Evolutionary conservation across 305 asterid genomes (phyloP).

Genomic region (Nicotiana rustica): DNA sequence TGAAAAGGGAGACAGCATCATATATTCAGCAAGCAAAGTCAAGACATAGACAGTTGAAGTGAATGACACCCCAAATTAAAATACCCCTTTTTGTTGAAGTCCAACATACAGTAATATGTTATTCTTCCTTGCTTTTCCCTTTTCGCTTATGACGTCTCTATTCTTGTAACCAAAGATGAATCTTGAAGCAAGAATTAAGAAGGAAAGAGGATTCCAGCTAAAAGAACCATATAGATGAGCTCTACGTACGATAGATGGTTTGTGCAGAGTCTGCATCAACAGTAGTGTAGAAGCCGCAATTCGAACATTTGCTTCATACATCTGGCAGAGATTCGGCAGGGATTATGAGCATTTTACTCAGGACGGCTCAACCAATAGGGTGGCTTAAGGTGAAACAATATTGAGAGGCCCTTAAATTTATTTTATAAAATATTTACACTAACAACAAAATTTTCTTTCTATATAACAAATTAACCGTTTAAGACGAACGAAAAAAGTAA

Average conservation of each 20-base stretch:
- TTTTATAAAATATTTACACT: too few species aligned
- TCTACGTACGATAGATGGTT: background rate
- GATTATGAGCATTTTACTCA: background rate
- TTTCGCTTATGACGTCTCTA: background rate
- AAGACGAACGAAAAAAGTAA: too few species aligned
- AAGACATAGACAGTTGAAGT: conserved; percentile 29
- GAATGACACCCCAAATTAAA: background rate
- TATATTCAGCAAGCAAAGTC: conserved; percentile 50
- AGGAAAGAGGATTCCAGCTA: background rate
- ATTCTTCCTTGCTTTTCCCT: background rate
- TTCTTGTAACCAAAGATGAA: background rate
- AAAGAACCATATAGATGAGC: background rate
- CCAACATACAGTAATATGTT: background rate
- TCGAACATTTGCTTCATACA: conserved; percentile 4
- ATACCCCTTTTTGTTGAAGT: conserved; percentile 33
- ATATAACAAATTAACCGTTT: too few species aligned
- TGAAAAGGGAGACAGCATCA: conserved; percentile 36
- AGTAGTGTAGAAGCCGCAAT: conserved; percentile 22
- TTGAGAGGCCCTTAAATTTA: too few species aligned
- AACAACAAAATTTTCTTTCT: too few species aligned
- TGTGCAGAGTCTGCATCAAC: background rate
- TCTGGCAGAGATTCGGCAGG: background rate
- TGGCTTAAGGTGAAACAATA: too few species aligned
- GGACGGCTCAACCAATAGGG: too few species aligned
- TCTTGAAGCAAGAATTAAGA: background rate